Evolutionary conservation across 352 stramenopile species (phyloP).

Genomic region (Poterioochromonas sp.): DNA sequence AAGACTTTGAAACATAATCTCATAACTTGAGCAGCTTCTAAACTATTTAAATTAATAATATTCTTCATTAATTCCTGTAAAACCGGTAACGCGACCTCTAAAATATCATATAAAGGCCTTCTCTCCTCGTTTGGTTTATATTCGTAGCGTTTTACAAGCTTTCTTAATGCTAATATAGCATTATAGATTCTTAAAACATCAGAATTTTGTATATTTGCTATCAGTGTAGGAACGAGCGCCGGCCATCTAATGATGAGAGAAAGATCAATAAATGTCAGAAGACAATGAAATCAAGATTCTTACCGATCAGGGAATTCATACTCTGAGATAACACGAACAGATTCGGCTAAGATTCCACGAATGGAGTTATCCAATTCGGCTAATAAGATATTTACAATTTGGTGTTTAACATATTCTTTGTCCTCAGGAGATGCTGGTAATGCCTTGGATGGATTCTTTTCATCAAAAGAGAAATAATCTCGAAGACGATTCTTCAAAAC

Average conservation of each 20-base stretch:
- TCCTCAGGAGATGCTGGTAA: constrained; percentile 43
- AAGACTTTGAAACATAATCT: constrained; percentile 95
- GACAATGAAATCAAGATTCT: constrained; percentile 22
- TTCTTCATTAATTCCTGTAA: constrained; percentile 77
- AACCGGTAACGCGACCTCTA: constrained; percentile 80
- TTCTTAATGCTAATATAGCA: constrained; percentile 83
- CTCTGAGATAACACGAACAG: constrained; percentile 79
- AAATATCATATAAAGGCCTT: constrained; percentile 77
- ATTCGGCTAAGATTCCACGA: constrained; percentile 81
- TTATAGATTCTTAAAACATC: constrained; percentile 63
- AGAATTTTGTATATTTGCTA: constrained; percentile 72
- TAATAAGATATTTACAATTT: constrained; percentile 62
- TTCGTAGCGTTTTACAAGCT: constrained; percentile 95
- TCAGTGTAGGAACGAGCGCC: constrained; percentile 61
- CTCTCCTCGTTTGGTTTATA: constrained; percentile 84
- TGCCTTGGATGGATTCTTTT: constrained; percentile 42
- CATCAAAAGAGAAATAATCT: constrained; percentile 4
- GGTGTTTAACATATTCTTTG: constrained; percentile 29
- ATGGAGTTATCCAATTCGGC: constrained; percentile 74
- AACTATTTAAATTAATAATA: constrained; percentile 55
- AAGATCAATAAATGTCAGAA: constrained; percentile 41
- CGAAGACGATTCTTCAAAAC: not conserved
- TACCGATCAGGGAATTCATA: constrained; percentile 79
- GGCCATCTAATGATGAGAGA: constrained; percentile 62
- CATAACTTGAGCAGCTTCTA: constrained; percentile 70